A percentile compares a stretch with the other conserved stretches of the same genome.
Conservation (phyloP, 164 flowering plant genomes). For the Nelumbo lutea region DNA sequence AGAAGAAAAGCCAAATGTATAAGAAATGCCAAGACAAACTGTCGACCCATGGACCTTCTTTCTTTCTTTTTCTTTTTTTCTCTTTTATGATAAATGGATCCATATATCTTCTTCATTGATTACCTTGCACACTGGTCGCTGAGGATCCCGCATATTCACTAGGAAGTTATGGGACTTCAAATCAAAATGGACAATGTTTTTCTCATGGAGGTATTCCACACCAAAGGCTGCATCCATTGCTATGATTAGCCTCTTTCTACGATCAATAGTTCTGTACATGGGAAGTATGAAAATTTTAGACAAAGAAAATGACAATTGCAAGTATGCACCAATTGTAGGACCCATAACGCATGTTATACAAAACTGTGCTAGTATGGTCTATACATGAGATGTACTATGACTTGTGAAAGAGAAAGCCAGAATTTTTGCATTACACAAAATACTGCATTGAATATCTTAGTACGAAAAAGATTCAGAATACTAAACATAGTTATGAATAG, state of each 20-base stretch:
- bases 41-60: no score
- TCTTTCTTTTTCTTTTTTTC: no score
- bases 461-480: not conserved
- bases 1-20: not conserved
- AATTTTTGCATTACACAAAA: not conserved
- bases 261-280: slow-evolving; percentile 40
- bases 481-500: not conserved
- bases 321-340: not conserved
- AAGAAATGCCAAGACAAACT: no score
- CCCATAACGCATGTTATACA: not conserved
- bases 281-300: not conserved
- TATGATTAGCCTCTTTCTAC: slow-evolving; percentile 43
- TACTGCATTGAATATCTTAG: not conserved
- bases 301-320: not conserved
- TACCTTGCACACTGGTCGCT: slow-evolving; percentile 50
- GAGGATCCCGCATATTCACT: slow-evolving; percentile 49
- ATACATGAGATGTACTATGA: not conserved
- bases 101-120: not conserved
- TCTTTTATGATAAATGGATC: not conserved
- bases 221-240: slow-evolving; percentile 63
- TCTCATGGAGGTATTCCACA: slow-evolving; percentile 48
- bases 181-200: slow-evolving; percentile 49
- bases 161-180: slow-evolving; percentile 45
- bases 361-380: not conserved
- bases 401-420: not conserved